A percentile compares a stretch with the other conserved stretches of the same genome.
Evolutionary conservation across 208 protist species (phyloP).

Genomic region (Trypanosoma scelopori): DNA sequence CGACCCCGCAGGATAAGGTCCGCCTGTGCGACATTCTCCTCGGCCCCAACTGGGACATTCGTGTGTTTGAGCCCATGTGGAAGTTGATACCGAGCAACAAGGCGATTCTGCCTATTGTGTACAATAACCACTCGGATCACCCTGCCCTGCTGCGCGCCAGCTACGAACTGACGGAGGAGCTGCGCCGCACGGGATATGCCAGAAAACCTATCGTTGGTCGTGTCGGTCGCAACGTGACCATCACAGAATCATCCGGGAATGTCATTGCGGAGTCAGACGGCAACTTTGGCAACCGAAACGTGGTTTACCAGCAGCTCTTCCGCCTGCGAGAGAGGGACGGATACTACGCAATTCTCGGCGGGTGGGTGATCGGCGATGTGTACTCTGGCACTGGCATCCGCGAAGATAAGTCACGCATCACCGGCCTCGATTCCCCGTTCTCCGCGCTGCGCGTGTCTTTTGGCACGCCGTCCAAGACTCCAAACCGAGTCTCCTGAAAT

Average conservation of each 20-base stretch:
- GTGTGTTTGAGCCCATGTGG: constrained; percentile 92
- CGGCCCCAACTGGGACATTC: constrained; percentile 58
- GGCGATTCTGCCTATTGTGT: constrained; percentile 87
- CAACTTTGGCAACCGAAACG: constrained; percentile 77
- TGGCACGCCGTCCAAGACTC: constrained; percentile 34
- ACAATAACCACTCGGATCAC: constrained; percentile 79
- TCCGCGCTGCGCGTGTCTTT: constrained; percentile 62
- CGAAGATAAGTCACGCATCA: constrained; percentile 87
- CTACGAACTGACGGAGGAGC: constrained; percentile 71
- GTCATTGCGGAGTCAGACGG: constrained; percentile 66
- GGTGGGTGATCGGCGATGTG: constrained; percentile 85
- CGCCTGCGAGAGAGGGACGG: constrained; percentile 59
- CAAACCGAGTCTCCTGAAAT: constrained; percentile 61
- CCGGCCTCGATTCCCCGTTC: constrained; percentile 78
- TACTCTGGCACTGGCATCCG: constrained; percentile 82
- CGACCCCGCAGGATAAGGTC: constrained; percentile 67
- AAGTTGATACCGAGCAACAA: constrained; percentile 93
- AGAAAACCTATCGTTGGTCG: constrained; percentile 90
- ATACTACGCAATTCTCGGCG: constrained; percentile 89
- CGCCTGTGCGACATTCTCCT: constrained; percentile 87
- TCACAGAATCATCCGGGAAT: constrained; percentile 51
- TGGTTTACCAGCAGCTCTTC: constrained; percentile 90
- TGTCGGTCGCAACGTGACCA: constrained; percentile 82
- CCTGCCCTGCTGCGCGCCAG: constrained; percentile 64
- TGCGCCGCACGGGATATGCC: constrained; percentile 58